Evolutionary conservation across 495 filamentous ascomycete genomes (phyloP).

Genomic region (Talaromyces stipitatus): DNA sequence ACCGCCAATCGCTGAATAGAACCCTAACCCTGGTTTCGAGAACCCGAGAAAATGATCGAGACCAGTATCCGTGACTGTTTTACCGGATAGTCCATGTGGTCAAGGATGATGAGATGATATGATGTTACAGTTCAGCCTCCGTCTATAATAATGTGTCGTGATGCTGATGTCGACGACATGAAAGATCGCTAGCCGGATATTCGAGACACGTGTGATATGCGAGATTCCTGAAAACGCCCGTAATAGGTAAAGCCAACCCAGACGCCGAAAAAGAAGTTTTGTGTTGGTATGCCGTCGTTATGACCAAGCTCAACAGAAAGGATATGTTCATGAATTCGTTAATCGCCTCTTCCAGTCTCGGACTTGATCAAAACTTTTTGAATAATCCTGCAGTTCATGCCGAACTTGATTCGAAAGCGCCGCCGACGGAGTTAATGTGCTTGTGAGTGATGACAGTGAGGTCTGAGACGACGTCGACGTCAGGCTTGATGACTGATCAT

Average conservation of each 20-base stretch:
- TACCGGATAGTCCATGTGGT: neutral
- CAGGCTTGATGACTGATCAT: constrained; percentile 35
- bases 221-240: neutral
- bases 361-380: constrained; percentile 78
- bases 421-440: constrained; percentile 44
- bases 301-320: neutral
- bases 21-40: neutral
- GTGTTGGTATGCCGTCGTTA: neutral
- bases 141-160: neutral
- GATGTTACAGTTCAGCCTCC: neutral
- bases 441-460: constrained; percentile 72
- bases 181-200: neutral
- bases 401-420: constrained; percentile 67
- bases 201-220: neutral
- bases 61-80: neutral
- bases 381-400: constrained; percentile 77
- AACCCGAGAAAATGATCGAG: neutral
- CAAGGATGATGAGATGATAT: neutral
- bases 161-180: neutral
- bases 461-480: constrained; percentile 80
- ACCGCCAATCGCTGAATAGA: neutral
- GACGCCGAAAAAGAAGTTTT: neutral
- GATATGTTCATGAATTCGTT: constrained; percentile 26
- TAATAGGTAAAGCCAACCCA: neutral
- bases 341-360: constrained; percentile 56